Base-by-base conservation (phyloP, 1,284 basidiomycete species). In the Taiwanofungus camphoratus region DNA sequence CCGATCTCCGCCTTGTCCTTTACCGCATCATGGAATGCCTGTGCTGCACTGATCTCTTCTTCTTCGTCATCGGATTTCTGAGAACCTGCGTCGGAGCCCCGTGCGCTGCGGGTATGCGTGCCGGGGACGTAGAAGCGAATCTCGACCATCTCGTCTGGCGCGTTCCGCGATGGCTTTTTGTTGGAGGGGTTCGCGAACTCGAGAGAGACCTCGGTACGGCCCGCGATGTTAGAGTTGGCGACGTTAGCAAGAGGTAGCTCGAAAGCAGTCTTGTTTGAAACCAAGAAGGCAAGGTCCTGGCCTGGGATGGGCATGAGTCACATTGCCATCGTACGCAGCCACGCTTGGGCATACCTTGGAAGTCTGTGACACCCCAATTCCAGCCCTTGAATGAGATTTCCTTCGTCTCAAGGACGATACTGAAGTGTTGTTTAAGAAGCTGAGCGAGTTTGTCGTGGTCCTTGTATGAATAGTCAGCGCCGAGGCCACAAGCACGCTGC, bases 331-430 rank as follows among this genome's bases (percentile, higher is more conserved):
- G 12, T 16, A 18, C 15, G 42, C 24, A 11, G n/a, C 15, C 11
- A 18, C 15, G 13, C 11, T 22, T 22, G 21, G 8, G 62, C 76
- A 51, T 52, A 90, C 93, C 88, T 74, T 92, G 88, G 52, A 99
- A 92, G 58, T 95, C 91, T 3, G 90, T 90, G 30, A 87, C 79
- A 13, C 96, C 96, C 96, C 96, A 99, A 63, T 99, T 99, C 93
- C 93, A 99, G 1, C 96, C 96, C 60, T 92, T 92, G 59, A 94
- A 79, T 6, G 89, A 87, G 15, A 85, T 74, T 56, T 99, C 96
- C 61, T 82, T 84, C 9, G 78, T 78, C 60, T 98, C 95, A 21
- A 99, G 72, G 5, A 85, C 79, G 50, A 94, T 71, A 46, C 77
- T 80, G 69, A 93, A 98, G 66, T 91, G 80, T 53, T 87, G 85